Evolutionary conservation across 345 rosid genomes (phyloP).

Genomic region (Trapa incisa): DNA sequence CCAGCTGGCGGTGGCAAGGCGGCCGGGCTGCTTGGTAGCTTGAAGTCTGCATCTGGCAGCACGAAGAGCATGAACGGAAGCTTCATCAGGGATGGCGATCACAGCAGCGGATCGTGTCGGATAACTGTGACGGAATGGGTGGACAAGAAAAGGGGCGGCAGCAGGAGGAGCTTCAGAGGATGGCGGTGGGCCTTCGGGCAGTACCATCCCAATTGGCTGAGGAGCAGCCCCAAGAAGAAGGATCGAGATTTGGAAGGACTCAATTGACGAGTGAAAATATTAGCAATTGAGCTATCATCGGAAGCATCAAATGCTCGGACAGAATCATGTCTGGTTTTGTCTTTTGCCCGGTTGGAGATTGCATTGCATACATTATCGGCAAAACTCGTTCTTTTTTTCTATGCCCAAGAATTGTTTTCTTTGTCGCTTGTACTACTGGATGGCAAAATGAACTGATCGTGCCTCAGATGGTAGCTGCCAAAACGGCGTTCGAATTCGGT

Average conservation of each 20-base stretch:
- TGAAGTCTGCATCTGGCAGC: slow-evolving; percentile 44
- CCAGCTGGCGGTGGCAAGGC: slow-evolving; percentile 9
- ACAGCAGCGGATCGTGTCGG: slow-evolving; percentile 37
- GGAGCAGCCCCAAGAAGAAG: slow-evolving; percentile 21
- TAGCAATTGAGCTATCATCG: neutral
- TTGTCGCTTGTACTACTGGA: too few relatives aligned
- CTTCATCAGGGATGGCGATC: neutral
- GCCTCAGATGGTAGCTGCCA: too few relatives aligned
- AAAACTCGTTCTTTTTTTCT: neutral
- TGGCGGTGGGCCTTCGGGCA: slow-evolving; percentile 90
- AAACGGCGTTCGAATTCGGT: too few relatives aligned
- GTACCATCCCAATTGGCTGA: slow-evolving; percentile 24
- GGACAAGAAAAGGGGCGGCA: slow-evolving; percentile 33
- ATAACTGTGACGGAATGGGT: slow-evolving; percentile 48
- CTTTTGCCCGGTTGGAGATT: neutral
- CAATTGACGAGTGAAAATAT: neutral
- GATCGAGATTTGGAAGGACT: slow-evolving; percentile 13
- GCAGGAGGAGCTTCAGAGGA: slow-evolving; percentile 71
- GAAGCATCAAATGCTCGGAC: neutral
- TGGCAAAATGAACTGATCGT: too few relatives aligned
- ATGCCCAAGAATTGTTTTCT: neutral
- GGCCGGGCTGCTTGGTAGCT: slow-evolving; percentile 21
- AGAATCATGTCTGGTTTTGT: neutral
- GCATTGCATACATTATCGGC: neutral
- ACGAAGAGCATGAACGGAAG: slow-evolving; percentile 28